Percentiles rank a stretch among this genome's conserved stretches.
phyloP scores from a whole-genome alignment of 345 rosid species.

The Ricinus communis region DNA sequence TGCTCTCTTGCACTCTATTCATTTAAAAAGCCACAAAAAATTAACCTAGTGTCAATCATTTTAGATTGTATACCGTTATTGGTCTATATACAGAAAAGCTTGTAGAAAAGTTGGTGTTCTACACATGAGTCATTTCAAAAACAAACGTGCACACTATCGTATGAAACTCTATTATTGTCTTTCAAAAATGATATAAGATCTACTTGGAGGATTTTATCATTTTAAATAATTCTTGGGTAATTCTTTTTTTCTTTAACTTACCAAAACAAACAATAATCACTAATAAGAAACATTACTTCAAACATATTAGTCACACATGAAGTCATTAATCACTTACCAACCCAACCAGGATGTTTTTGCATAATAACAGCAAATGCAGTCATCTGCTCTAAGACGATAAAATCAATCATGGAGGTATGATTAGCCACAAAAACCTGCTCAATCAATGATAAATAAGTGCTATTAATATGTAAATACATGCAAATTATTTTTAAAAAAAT shows the following conservation, averaged over 20 bases:
- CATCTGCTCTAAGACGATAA: conserved; percentile 93
- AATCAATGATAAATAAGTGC: conserved; percentile 19
- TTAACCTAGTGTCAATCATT: not conserved
- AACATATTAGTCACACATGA: not conserved
- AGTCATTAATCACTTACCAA: conserved; percentile 61
- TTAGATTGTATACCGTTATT: not conserved
- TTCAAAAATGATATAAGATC: not conserved
- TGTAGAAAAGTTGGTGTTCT: not conserved
- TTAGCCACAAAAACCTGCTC: conserved; percentile 93
- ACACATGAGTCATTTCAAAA: not conserved
- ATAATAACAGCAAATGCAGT: conserved; percentile 96
- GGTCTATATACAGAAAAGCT: not conserved
- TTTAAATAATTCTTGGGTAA: not conserved
- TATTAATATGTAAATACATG: not conserved
- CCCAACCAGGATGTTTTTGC: conserved; percentile 99
- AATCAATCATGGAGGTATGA: conserved; percentile 99
- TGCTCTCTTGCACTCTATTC: not conserved
- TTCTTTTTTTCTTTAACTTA: not conserved
- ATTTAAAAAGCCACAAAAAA: not conserved
- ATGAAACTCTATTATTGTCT: not conserved
- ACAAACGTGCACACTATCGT: not conserved
- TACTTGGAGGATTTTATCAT: not conserved
- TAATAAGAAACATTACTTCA: not conserved
- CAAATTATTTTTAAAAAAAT: too few relatives aligned
- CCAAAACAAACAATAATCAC: not conserved